A percentile compares a stretch with the other conserved stretches of the same genome.
Conservation (phyloP, 2,329 filamentous ascomycete species). For the Claviceps fusiformis region DNA sequence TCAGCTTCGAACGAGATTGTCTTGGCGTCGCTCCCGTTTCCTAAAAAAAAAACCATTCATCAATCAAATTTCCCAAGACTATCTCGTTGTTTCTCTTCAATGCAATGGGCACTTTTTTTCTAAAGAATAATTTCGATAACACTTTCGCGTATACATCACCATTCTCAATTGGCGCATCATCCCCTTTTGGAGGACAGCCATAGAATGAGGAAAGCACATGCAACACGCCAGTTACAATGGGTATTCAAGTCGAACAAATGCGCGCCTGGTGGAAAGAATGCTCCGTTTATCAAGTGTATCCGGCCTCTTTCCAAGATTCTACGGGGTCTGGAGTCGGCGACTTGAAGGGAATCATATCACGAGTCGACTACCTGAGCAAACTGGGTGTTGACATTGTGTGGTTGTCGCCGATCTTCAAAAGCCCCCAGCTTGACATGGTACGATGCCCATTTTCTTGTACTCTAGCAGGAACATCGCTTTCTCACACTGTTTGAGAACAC, state of each 20-base stretch:
- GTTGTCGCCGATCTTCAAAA: constrained; percentile 34
- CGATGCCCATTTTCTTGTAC: not conserved
- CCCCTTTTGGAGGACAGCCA: not conserved
- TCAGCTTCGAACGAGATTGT: not conserved
- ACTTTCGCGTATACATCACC: not conserved
- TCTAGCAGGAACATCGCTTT: no score
- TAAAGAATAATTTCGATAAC: not conserved
- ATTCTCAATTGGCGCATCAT: not conserved
- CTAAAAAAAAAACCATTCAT: not conserved
- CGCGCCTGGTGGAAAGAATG: constrained; percentile 46
- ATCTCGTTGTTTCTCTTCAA: no score
- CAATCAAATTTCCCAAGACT: not conserved
- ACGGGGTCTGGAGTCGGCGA: constrained; percentile 43
- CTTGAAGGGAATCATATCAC: constrained; percentile 42
- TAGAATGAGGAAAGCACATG: not conserved
- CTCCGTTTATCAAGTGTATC: constrained; percentile 48
- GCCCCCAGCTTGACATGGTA: constrained; percentile 51
- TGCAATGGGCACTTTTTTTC: not conserved
- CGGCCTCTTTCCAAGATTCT: constrained; percentile 46
- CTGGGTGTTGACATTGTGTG: constrained; percentile 47
- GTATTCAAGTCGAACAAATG: constrained; percentile 11
- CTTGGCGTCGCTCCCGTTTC: not conserved
- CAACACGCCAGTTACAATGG: constrained; percentile 11
- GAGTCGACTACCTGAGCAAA: constrained; percentile 39
- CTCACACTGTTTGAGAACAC: not conserved